Evolutionary conservation across 176 grass and related monocot genomes (phyloP).

Genomic region (Avena insularis): DNA sequence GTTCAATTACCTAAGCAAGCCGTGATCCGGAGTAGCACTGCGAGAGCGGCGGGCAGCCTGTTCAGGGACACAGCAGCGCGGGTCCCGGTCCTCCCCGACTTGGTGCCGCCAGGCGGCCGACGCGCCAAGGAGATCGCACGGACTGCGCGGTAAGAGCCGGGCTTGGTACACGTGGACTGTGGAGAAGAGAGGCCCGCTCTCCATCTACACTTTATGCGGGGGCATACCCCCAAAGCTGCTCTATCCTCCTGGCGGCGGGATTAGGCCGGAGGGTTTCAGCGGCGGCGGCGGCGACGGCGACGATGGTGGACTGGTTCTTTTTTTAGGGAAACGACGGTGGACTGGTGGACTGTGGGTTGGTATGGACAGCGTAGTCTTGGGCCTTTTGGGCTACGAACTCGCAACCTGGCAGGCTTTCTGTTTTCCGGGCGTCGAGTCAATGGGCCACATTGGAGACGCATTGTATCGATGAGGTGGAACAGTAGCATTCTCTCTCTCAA

Average conservation of each 20-base stretch:
- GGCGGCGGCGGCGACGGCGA: neutral
- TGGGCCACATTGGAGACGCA: neutral
- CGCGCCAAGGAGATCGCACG: neutral
- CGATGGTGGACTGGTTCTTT: neutral
- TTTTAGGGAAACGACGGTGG: no score
- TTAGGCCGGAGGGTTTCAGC: neutral
- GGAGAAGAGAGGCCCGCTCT: neutral
- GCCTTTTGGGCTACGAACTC: neutral
- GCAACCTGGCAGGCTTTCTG: neutral
- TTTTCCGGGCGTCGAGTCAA: neutral
- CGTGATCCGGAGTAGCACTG: neutral
- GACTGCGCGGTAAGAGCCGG: neutral
- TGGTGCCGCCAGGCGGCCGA: neutral
- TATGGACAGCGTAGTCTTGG: neutral
- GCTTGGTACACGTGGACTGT: neutral
- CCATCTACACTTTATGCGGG: no score
- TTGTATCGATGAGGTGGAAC: no score
- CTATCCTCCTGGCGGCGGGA: neutral
- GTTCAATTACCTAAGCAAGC: neutral
- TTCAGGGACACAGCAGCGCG: neutral
- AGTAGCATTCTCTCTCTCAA: no score
- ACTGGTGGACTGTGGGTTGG: neutral
- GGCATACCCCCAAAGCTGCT: neutral
- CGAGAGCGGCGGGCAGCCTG: neutral
- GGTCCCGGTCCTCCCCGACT: no score